A percentile compares a stretch with the other conserved stretches of the same genome.
phyloP scores from a whole-genome alignment of 2,329 filamentous ascomycete genomes.

The Cordyceps pruinosa region DNA sequence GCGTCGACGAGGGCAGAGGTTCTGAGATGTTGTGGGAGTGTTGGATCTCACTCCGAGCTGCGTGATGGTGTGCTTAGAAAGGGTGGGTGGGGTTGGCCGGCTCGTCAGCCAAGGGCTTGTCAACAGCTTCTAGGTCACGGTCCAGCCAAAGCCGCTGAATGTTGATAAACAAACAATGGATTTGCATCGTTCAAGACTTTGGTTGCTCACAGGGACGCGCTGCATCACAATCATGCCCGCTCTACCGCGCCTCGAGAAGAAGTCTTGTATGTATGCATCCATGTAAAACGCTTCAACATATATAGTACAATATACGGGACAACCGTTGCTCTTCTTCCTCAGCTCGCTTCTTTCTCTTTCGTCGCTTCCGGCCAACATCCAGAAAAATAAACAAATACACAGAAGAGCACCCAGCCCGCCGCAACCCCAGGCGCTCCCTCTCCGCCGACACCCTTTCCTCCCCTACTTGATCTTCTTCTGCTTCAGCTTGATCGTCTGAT shows the following conservation, averaged over 20 bases:
- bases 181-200: too few species aligned
- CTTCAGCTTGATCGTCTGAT: constrained; percentile 97
- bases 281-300: constrained; percentile 7
- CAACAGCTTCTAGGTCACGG: too few species aligned
- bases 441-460: constrained; percentile 4
- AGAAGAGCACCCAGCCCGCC: neutral
- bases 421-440: neutral
- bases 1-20: neutral
- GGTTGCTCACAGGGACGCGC: too few species aligned
- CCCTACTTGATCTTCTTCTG: constrained; percentile 89
- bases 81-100: neutral
- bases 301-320: constrained; percentile 4
- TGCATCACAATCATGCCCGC: neutral
- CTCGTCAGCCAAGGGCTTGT: too few species aligned
- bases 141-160: too few species aligned
- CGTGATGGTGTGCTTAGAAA: constrained; percentile 3
- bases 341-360: neutral
- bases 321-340: neutral
- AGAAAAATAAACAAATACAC: neutral
- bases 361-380: neutral
- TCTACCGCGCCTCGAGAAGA: neutral
- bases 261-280: constrained; percentile 4
- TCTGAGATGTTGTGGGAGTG: neutral
- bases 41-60: too few species aligned
- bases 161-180: too few species aligned